phyloP scores from a whole-genome alignment of 495 filamentous ascomycete genomes.

The Pseudevernia furfuracea region DNA sequence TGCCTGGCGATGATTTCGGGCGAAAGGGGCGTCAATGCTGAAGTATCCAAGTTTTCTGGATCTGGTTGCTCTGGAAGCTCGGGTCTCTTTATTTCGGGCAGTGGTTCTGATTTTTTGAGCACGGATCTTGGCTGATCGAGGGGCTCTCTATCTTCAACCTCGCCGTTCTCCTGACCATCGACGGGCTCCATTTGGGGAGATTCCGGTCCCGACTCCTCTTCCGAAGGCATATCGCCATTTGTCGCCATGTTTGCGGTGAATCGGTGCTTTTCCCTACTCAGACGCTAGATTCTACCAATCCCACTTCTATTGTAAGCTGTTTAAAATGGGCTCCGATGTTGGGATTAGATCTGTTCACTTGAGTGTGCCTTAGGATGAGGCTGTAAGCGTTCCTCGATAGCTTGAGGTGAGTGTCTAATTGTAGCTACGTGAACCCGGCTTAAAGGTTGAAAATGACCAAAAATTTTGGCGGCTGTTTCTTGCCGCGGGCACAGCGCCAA shows the following conservation, averaged over 20 bases:
- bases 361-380: neutral
- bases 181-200: slow-evolving; percentile 51
- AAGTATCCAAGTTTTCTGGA: slow-evolving; percentile 73
- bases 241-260: slow-evolving; percentile 49
- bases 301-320: neutral
- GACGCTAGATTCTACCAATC: neutral
- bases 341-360: neutral
- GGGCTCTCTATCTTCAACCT: slow-evolving; percentile 46
- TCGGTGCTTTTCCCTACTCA: neutral
- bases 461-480: slow-evolving; percentile 3
- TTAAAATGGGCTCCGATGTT: neutral
- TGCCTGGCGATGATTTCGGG: slow-evolving; percentile 95
- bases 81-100: slow-evolving; percentile 44
- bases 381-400: neutral
- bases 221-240: slow-evolving; percentile 53
- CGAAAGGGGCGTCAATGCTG: slow-evolving; percentile 69
- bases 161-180: slow-evolving; percentile 43
- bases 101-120: slow-evolving; percentile 51
- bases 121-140: slow-evolving; percentile 57
- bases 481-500: neutral
- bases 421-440: neutral
- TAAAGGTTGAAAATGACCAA: neutral
- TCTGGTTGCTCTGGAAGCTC: slow-evolving; percentile 85
- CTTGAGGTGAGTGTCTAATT: neutral
- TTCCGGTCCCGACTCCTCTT: slow-evolving; percentile 52